phyloP scores from a whole-genome alignment of 2,329 filamentous ascomycete species.

The Cyanodermella asteris region DNA sequence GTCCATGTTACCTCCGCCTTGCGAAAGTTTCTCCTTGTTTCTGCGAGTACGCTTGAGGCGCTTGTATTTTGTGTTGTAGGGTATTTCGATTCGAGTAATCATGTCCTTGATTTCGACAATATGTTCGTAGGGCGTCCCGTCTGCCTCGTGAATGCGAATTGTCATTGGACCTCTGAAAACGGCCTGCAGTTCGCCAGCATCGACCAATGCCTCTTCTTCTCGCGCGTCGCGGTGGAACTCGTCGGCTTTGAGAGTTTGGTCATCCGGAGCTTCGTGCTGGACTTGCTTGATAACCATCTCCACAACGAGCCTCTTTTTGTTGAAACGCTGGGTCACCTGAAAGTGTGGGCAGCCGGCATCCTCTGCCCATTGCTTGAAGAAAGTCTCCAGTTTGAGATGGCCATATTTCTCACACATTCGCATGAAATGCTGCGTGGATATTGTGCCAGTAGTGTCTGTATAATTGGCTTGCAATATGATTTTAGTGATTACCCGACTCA shows the following conservation, averaged over 20 bases:
- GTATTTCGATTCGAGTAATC: conserved; percentile 71
- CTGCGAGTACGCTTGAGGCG: conserved; percentile 71
- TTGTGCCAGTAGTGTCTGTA: conserved; percentile 45
- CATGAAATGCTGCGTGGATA: conserved; percentile 59
- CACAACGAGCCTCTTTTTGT: conserved; percentile 90
- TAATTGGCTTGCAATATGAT: conserved; percentile 72
- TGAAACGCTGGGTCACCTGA: conserved; percentile 70
- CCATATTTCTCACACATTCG: conserved; percentile 72
- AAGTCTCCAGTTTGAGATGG: conserved; percentile 66
- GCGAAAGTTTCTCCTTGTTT: conserved; percentile 54
- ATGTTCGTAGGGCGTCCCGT: conserved; percentile 94
- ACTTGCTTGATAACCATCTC: conserved; percentile 75
- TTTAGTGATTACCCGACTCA: conserved; percentile 66
- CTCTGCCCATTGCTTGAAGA: conserved; percentile 85
- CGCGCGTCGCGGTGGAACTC: conserved; percentile 72
- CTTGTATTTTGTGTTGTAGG: conserved; percentile 98
- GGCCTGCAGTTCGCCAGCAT: conserved; percentile 47
- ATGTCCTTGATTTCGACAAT: conserved; percentile 88
- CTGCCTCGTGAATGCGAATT: conserved; percentile 90
- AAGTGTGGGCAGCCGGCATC: conserved; percentile 79
- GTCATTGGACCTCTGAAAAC: conserved; percentile 94
- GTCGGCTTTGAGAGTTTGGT: conserved; percentile 41
- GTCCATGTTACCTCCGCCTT: conserved; percentile 50
- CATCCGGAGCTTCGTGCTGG: conserved; percentile 34
- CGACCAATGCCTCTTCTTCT: conserved; percentile 50